Conservation (phyloP, 2,329 filamentous ascomycete species). For the Penicillium sp. region DNA sequence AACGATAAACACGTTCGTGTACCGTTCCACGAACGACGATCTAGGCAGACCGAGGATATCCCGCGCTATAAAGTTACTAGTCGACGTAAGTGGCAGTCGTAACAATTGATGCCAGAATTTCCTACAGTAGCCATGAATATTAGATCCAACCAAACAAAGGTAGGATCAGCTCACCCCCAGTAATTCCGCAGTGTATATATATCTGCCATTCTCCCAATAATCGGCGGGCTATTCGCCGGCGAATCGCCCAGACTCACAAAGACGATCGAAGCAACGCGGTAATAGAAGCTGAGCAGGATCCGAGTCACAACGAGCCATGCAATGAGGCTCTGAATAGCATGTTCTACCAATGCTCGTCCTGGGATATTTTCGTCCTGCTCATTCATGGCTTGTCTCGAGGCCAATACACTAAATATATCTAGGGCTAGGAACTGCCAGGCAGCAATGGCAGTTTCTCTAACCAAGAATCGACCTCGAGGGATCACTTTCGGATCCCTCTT, state of each 20-base stretch:
- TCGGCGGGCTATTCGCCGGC: slow-evolving; percentile 19
- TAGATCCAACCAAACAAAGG: background rate
- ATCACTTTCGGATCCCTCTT: background rate
- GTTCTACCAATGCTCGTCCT: slow-evolving; percentile 10
- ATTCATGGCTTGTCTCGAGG: background rate
- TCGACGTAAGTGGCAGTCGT: slow-evolving; percentile 18
- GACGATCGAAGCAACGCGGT: slow-evolving; percentile 17
- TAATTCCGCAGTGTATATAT: slow-evolving; percentile 22
- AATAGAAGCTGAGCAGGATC: slow-evolving; percentile 15
- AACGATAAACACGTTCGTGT: slow-evolving; percentile 23
- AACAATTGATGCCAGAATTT: slow-evolving; percentile 27
- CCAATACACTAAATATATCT: slow-evolving; percentile 5
- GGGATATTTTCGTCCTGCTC: background rate
- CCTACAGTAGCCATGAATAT: slow-evolving; percentile 4
- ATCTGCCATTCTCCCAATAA: slow-evolving; percentile 20
- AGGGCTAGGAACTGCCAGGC: slow-evolving; percentile 18
- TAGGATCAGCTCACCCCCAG: slow-evolving; percentile 21
- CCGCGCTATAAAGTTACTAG: slow-evolving; percentile 16
- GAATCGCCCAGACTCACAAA: slow-evolving; percentile 12
- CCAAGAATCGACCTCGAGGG: slow-evolving; percentile 12
- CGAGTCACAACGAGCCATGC: slow-evolving; percentile 13
- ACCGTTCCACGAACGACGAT: slow-evolving; percentile 20
- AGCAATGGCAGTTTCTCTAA: slow-evolving; percentile 16
- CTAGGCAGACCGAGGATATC: slow-evolving; percentile 15
- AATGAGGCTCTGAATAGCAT: slow-evolving; percentile 7